Base-by-base conservation (phyloP, 2,329 filamentous ascomycete genomes). In the Allantophomopsis lycopodina region DNA sequence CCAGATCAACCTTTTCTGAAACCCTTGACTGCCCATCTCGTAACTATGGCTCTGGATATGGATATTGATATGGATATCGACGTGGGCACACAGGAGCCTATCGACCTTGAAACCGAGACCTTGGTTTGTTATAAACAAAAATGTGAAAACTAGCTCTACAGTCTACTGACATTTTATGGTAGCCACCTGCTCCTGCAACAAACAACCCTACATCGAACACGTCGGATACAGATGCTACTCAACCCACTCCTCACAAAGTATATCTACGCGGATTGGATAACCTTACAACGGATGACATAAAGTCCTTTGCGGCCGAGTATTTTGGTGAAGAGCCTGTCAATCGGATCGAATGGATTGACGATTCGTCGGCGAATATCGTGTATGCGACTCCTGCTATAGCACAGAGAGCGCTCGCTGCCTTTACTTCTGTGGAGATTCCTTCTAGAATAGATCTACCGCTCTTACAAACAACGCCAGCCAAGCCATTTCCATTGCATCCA, bases 291-390 rank as follows among this genome's bases (percentile, higher is more conserved):
- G 71, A 76, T 40, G 77, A 94, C 46, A 80, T 96, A 50, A 79
- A 82, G 50, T 66, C 71, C 43, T 95, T 87, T 51, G 74, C 85
- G 7, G 61, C 66, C 36, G 70, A 83, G 46, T 73, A 91, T 57
- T 86, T 73, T 52, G 62, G 68, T 30, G 56, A 60, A 12, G 65
- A 69, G 40, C 54, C 63, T 39, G 65, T 78, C 41, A 64, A 72
- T 41, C 70, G 73, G 44, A 68, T 95, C 46, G 87, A 96, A 62
- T 98, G 91, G 91, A 86, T 98, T 48, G 85, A 96, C 57, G 91
- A 98, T 59, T 79, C 76, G 6, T 89, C 86, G 0, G 85, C 86
- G 45, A 96, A 96, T 55, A 66, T 95, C 39, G 60, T 94, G 39
- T 96, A 91, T 62, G 65, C 62, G 32, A 68, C 68, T 6, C 65